Conservation (phyloP, 495 filamentous ascomycete genomes). For the Tuber calosporum region DNA sequence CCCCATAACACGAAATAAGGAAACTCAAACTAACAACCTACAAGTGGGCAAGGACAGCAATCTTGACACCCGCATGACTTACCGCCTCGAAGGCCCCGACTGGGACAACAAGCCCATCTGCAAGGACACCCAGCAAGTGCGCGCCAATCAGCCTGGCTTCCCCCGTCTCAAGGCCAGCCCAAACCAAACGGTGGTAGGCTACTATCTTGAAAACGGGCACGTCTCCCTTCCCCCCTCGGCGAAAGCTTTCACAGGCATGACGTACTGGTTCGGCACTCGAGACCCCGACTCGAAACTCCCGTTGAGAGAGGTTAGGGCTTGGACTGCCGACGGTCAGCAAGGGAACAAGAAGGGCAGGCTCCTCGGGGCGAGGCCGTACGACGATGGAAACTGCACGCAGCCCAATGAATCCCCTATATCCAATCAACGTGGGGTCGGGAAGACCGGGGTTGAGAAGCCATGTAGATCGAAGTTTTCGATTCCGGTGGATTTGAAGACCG, state of each 20-base stretch:
- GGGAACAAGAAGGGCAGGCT: conserved; percentile 15
- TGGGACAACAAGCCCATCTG: conserved; percentile 10
- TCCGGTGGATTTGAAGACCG: conserved; percentile 19
- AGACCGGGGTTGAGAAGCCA: conserved; percentile 9
- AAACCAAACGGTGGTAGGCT: conserved; percentile 21
- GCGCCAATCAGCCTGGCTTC: conserved; percentile 8
- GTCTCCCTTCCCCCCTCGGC: conserved; percentile 13
- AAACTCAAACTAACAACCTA: not conserved
- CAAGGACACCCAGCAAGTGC: conserved; percentile 17
- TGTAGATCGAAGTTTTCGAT: conserved; percentile 25
- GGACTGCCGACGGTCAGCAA: conserved; percentile 16
- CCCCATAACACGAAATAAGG: not conserved
- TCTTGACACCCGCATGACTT: not conserved
- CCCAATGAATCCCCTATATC: conserved; percentile 19
- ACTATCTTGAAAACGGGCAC: conserved; percentile 32
- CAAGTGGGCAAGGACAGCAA: not conserved
- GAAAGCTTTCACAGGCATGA: conserved; percentile 12
- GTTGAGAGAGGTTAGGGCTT: conserved; percentile 19
- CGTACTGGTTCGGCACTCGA: conserved; percentile 35
- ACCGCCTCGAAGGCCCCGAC: not conserved
- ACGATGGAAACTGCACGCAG: conserved; percentile 30
- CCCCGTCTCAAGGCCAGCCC: conserved; percentile 27
- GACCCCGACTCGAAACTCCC: conserved; percentile 5
- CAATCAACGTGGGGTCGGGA: conserved; percentile 16
- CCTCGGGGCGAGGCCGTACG: conserved; percentile 14